Evolutionary conservation across 352 stramenopile species (phyloP).

Genomic region (Pythium sp.): DNA sequence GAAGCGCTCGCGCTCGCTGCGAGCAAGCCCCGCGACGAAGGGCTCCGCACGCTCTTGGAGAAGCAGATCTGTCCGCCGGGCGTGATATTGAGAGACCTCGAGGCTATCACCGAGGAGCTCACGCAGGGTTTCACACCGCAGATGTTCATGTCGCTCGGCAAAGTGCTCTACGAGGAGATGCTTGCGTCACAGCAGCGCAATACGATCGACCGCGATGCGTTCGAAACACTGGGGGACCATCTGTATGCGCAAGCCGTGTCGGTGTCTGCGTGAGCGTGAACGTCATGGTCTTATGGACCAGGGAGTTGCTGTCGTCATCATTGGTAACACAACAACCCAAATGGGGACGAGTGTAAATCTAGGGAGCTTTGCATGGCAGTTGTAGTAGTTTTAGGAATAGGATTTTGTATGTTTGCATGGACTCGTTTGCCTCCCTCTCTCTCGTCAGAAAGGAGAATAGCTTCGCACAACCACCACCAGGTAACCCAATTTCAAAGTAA

Average conservation of each 20-base stretch:
- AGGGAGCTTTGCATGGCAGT: slow-evolving; percentile 2
- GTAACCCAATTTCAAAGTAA: neutral
- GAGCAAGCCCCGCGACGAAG: slow-evolving; percentile 32
- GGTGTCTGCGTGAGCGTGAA: slow-evolving; percentile 33
- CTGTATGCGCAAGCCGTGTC: slow-evolving; percentile 54
- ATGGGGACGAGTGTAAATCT: neutral
- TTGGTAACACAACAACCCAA: neutral
- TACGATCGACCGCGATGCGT: slow-evolving; percentile 43
- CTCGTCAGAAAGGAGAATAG: neutral
- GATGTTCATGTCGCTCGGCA: slow-evolving; percentile 68
- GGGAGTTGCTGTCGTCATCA: neutral
- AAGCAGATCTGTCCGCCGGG: slow-evolving; percentile 28
- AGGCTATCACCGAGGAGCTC: slow-evolving; percentile 43
- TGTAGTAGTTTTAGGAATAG: neutral
- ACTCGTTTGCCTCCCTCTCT: neutral
- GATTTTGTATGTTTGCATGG: neutral
- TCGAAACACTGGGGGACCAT: slow-evolving; percentile 49
- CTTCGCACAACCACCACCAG: no score
- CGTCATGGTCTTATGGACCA: neutral
- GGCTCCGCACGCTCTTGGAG: slow-evolving; percentile 47
- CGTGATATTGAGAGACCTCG: slow-evolving; percentile 51
- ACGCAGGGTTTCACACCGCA: slow-evolving; percentile 67
- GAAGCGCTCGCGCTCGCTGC: slow-evolving; percentile 23
- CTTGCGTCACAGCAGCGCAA: slow-evolving; percentile 37
- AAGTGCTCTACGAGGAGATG: slow-evolving; percentile 73